These are phyloP conservation scores for Ajuga reptans DNA, from an alignment of 305 asterid species.

Conservation along the genomic window DNA sequence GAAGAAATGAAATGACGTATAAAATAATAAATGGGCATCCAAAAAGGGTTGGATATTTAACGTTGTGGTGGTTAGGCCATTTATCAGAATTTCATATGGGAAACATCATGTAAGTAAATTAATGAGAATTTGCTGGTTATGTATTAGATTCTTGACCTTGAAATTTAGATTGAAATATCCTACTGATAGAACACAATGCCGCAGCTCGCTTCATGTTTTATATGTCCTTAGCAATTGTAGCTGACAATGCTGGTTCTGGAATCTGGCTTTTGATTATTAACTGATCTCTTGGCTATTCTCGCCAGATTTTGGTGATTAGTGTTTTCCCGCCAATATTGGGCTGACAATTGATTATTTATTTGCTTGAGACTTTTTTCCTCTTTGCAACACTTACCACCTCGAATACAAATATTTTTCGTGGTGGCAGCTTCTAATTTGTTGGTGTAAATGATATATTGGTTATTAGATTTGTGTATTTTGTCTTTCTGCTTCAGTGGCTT, in stretches of 20 bases:
- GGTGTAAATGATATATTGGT: neutral
- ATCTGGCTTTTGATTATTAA: neutral
- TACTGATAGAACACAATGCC: neutral
- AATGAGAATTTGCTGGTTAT: neutral
- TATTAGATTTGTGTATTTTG: constrained; percentile 9
- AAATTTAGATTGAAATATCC: neutral
- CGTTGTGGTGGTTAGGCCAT: neutral
- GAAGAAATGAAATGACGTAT: neutral
- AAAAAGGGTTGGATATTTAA: neutral
- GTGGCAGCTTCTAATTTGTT: neutral
- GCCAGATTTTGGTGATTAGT: neutral
- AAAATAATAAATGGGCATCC: neutral
- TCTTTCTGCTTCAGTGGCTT: constrained; percentile 69
- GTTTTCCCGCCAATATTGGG: neutral
- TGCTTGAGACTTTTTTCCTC: neutral
- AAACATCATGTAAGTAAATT: neutral
- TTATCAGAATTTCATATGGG: neutral
- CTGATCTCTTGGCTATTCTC: constrained; percentile 7
- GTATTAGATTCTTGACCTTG: neutral
- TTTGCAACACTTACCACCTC: neutral
- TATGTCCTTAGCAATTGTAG: neutral
- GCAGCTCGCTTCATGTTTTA: neutral
- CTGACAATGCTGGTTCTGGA: neutral
- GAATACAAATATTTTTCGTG: constrained; percentile 1
- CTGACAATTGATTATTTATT: neutral